Evolutionary conservation across 2,329 filamentous ascomycete genomes (phyloP).

Genomic region (Pleoardoris graminearum): DNA sequence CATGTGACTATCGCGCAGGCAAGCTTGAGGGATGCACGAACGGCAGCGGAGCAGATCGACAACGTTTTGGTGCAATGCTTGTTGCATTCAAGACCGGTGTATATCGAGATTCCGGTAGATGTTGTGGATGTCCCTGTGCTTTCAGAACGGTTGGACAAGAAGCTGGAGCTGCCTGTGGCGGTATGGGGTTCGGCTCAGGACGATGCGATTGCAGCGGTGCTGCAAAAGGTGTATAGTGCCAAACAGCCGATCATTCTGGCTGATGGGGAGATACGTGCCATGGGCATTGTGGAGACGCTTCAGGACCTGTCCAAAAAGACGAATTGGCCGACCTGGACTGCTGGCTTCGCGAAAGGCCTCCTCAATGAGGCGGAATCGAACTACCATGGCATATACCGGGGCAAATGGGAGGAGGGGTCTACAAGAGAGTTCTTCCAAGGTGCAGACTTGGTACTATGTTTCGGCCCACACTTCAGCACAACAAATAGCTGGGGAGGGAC

Average conservation of each 20-base stretch:
- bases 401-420: slow-evolving; percentile 44
- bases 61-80: slow-evolving; percentile 55
- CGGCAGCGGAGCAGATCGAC: slow-evolving; percentile 57
- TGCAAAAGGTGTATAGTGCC: slow-evolving; percentile 51
- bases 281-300: slow-evolving; percentile 49
- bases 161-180: slow-evolving; percentile 25
- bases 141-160: slow-evolving; percentile 32
- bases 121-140: slow-evolving; percentile 50
- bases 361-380: slow-evolving; percentile 54
- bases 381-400: slow-evolving; percentile 56
- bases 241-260: slow-evolving; percentile 57
- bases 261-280: slow-evolving; percentile 54
- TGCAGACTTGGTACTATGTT: slow-evolving; percentile 52
- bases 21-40: slow-evolving; percentile 51
- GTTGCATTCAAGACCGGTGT: slow-evolving; percentile 59
- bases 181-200: slow-evolving; percentile 22
- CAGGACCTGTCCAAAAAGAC: slow-evolving; percentile 51
- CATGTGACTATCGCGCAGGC: slow-evolving; percentile 51
- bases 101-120: slow-evolving; percentile 60
- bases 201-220: slow-evolving; percentile 38
- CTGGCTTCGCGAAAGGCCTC: slow-evolving; percentile 55
- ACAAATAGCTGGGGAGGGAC: slow-evolving; percentile 52
- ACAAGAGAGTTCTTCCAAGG: slow-evolving; percentile 43
- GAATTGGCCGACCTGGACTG: slow-evolving; percentile 54
- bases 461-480: slow-evolving; percentile 53